phyloP scores from a whole-genome alignment of 1,284 basidiomycete genomes.

The Caloboletus inedulis region DNA sequence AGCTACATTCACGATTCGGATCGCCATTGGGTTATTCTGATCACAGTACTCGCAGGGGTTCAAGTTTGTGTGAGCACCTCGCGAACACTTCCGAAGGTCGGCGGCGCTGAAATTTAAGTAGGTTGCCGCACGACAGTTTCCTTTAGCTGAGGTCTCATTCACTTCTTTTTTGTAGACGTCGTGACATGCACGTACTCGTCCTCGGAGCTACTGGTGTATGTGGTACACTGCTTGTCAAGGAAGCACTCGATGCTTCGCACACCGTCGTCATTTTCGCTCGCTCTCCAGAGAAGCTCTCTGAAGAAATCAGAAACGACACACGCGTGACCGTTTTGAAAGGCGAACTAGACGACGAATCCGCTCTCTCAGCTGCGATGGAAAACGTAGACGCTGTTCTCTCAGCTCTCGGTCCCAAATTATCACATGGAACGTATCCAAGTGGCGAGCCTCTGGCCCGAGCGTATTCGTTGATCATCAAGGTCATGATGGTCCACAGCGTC shows the following conservation, averaged over 20 bases:
- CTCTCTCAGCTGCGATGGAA: conserved; percentile 49
- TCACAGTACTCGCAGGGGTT: conserved; percentile 1
- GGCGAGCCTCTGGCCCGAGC: conserved; percentile 59
- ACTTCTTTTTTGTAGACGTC: background rate
- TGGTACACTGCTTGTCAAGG: conserved; percentile 53
- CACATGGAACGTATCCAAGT: conserved; percentile 37
- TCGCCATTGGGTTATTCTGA: background rate
- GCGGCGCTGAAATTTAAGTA: background rate
- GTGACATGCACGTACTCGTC: conserved; percentile 40
- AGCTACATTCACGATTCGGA: background rate
- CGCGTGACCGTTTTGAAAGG: conserved; percentile 52
- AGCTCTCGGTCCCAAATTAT: conserved; percentile 53
- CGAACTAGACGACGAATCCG: conserved; percentile 48
- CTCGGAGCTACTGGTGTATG: conserved; percentile 59
- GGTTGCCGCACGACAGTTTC: background rate
- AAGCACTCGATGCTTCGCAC: conserved; percentile 45
- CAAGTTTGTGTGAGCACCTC: background rate
- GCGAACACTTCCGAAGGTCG: background rate
- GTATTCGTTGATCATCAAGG: conserved; percentile 50
- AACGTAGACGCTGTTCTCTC: conserved; percentile 62
- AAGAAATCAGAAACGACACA: conserved; percentile 43
- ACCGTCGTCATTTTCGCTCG: conserved; percentile 58
- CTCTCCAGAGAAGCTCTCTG: conserved; percentile 57
- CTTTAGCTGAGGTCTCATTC: background rate
- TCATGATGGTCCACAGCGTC: conserved; percentile 50